Evolutionary conservation across 495 filamentous ascomycete genomes (phyloP), one percentile per base, ranked within the genome.

Genomic region (Penicillium angulare): DNA sequence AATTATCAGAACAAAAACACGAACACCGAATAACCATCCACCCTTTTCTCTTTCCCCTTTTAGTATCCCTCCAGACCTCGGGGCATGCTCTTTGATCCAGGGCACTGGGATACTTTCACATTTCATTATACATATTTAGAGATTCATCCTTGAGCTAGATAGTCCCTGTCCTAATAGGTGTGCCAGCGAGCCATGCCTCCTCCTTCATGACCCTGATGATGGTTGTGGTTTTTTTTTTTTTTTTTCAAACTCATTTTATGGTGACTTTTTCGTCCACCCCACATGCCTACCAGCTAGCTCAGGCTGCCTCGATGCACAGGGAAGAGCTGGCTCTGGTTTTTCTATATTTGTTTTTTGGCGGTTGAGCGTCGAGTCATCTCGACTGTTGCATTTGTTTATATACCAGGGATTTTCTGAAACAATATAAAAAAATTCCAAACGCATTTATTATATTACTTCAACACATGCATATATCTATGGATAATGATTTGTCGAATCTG

Each of bases 151-250:
- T 38, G 36, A 39, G 32, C 49, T 61, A 53, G 57, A 58, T 49
- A 56, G 22, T 44, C 51, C 50, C 55, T 35, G 33, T 45, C 52
- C 55, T 62, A 56, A 62, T 57, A 45, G 59, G 61, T 48, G 54
- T 45, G 29, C 43, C 33, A 21, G 29, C 49, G 26, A 47, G 49
- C 46, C 41, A 47, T 48, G 39, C 50, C 50, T 9, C 50, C 50
- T 9, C 34, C 46, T 49, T 59, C 61, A 65, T 60, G 61, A 62
- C 58, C 51, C 38, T 61, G 51, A 63, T 55, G 61, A 63, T 53
- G 53, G 61, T 62, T 52, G 57, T 57, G 54, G 50, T 47, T 41
- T 49, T 20, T n/a, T 32, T 52, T 33, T 18, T 23, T 24, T 23
- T 20, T 29, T 22, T 26, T 38, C 33, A 31, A 13, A 5, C 39